Evolutionary conservation across 2,329 filamentous ascomycete genomes (phyloP), one percentile per base, ranked within the genome.

Genomic region (Coniochaeta prunicola): DNA sequence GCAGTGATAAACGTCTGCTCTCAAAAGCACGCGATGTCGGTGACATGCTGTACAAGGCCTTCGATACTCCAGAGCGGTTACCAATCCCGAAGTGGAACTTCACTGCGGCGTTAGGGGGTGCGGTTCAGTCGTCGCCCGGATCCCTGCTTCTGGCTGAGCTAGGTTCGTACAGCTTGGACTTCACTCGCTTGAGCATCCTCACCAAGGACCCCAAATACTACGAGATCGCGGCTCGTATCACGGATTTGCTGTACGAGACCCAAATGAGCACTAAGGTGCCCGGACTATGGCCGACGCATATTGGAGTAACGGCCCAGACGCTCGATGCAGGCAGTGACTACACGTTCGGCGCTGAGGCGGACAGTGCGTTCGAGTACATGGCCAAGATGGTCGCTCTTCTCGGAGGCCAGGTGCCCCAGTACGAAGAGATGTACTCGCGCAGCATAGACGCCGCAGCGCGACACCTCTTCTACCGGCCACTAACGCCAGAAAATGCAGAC

Each of bases 171-270:
- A 50, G 45, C 45, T 9, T 91, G 63, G 88, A 91, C 67, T 90
- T 91, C 67, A 89, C 84, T 3, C 78, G 87, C 13, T 71, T 91
- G 45, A 81, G 86, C 3, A 86, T 90, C 68, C 74, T 91, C 60
- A 90, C 88, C 0, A 83, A 82, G 57, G 77, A 90, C 60, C 70
- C 80, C 56, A 89, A 85, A 65, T 91, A 89, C 72, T 91, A 87
- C 67, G 90, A 92, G 68, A 89, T 89, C 0, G 82, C 91, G 58
- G 86, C 89, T 59, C 82, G 89, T 12, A 84, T 94, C 55, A 90
- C 88, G 13, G 80, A 87, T 59, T 80, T 85, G 24, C 77, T 94
- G 59, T 79, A 88, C 60, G 73, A 77, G 9, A 81, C 81, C 59
- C 90, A 92, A 73, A 81, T 82, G 61, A 73, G 78, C n/a, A 91